Percentiles rank a stretch among this genome's conserved stretches.
Evolutionary conservation across 108 stramenopile genomes (phyloP).

Genomic region (Cylindrotheca closterium): DNA sequence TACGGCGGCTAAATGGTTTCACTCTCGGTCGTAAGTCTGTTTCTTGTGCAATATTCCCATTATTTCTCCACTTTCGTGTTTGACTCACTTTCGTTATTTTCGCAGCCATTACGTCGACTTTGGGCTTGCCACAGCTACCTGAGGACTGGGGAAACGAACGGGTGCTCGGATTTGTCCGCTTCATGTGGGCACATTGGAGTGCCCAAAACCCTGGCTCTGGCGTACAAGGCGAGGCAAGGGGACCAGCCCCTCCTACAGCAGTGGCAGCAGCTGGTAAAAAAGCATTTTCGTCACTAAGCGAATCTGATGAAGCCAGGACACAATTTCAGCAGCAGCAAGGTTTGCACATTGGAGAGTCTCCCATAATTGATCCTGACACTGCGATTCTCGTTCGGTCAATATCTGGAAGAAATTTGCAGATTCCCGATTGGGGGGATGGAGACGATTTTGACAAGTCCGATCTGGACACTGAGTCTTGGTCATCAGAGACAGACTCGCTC

Average conservation of each 20-base stretch:
- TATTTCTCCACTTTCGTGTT: slow-evolving; percentile 1
- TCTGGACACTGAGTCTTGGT: slow-evolving; percentile 16
- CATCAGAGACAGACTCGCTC: slow-evolving; percentile 27
- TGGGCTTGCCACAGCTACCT: slow-evolving; percentile 72
- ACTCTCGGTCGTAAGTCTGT: slow-evolving; percentile 66
- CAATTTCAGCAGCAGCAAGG: slow-evolving; percentile 56
- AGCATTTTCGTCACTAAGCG: slow-evolving; percentile 64
- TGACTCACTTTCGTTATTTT: background rate
- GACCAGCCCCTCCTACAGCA: slow-evolving; percentile 72
- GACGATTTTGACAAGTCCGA: slow-evolving; percentile 18
- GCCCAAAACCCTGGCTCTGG: slow-evolving; percentile 22
- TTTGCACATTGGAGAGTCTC: slow-evolving; percentile 48
- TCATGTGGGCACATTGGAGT: slow-evolving; percentile 76
- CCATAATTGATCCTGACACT: slow-evolving; percentile 60
- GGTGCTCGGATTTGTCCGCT: slow-evolving; percentile 72
- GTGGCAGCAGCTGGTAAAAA: slow-evolving; percentile 77
- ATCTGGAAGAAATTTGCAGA: slow-evolving; percentile 52
- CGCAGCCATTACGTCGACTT: slow-evolving; percentile 68
- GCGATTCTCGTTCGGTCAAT: slow-evolving; percentile 70
- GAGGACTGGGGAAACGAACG: slow-evolving; percentile 81
- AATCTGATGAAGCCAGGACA: slow-evolving; percentile 25
- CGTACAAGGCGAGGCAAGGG: slow-evolving; percentile 17
- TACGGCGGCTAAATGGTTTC: slow-evolving; percentile 72
- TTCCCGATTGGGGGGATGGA: slow-evolving; percentile 20
- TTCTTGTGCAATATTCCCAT: slow-evolving; percentile 1